Conservation (phyloP, 352 stramenopile species). For the Globisporangium nagaii region DNA sequence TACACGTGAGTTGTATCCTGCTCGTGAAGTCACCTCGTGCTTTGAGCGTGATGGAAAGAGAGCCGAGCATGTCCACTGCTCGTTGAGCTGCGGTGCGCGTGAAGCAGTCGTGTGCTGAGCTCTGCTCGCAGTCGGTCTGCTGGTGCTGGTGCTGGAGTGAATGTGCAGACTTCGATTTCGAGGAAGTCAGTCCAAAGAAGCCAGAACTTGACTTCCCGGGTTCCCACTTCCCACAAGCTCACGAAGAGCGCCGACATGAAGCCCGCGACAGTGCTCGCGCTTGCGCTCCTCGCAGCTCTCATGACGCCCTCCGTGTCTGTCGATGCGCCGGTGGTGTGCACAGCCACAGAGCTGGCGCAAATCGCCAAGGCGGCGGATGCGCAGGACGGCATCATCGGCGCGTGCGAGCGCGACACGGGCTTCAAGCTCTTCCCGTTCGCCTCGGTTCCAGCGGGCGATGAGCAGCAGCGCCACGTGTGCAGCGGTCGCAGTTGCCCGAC, state of each 20-base stretch:
- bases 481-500: slow-evolving; percentile 25
- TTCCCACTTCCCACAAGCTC: neutral
- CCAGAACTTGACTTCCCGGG: neutral
- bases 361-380: slow-evolving; percentile 5
- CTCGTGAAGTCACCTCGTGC: no score
- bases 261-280: neutral
- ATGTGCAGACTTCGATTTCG: no score
- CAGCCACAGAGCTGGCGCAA: slow-evolving; percentile 5
- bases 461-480: slow-evolving; percentile 24
- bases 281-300: slow-evolving; percentile 1
- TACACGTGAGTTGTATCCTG: no score
- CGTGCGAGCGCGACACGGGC: slow-evolving; percentile 26
- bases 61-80: no score
- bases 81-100: no score
- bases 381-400: slow-evolving; percentile 12
- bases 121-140: no score
- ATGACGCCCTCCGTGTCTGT: neutral
- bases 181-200: neutral
- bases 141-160: no score
- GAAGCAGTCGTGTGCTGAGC: no score
- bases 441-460: slow-evolving; percentile 8
- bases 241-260: neutral
- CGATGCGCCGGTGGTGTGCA: slow-evolving; percentile 4
- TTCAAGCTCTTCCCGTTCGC: slow-evolving; percentile 27
- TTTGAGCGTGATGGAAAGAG: no score